Conservation (phyloP, 495 filamentous ascomycete species). For the Xylaria cubensis region DNA sequence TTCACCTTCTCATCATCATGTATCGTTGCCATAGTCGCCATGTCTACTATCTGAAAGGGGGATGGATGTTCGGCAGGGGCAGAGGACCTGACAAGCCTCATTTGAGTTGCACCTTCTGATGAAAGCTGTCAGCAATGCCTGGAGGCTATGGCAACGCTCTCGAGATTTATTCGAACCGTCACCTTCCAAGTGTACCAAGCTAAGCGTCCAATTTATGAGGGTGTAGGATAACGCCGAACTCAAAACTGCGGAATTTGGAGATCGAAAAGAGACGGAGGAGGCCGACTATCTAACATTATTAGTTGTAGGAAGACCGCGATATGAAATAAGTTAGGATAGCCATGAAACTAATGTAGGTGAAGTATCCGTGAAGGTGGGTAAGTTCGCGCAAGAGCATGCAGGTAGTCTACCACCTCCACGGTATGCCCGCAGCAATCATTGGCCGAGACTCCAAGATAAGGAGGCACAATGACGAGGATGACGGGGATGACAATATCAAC, state of each 20-base stretch:
- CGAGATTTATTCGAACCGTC: background rate
- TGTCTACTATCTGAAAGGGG: background rate
- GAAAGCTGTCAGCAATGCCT: background rate
- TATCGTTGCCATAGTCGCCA: background rate
- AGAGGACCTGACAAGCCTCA: background rate
- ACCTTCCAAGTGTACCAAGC: background rate
- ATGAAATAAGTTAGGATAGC: conserved; percentile 9
- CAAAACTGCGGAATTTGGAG: conserved; percentile 8
- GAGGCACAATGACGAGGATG: conserved; percentile 24
- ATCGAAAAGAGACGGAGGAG: conserved; percentile 28
- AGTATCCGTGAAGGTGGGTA: background rate
- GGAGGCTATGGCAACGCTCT: background rate
- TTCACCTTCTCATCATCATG: conserved; percentile 10
- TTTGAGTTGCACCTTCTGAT: background rate
- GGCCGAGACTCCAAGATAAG: conserved; percentile 21
- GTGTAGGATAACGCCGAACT: conserved; percentile 30
- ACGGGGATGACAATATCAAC: conserved; percentile 20
- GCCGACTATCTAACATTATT: conserved; percentile 23
- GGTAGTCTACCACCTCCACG: conserved; percentile 17
- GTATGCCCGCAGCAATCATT: conserved; percentile 3
- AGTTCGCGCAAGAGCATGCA: conserved; percentile 21
- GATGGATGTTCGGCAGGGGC: background rate
- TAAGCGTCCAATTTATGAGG: conserved; percentile 22
- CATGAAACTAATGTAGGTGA: conserved; percentile 1
- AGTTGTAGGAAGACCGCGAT: conserved; percentile 12